Evolutionary conservation across 2,329 filamentous ascomycete genomes (phyloP).

Genomic region (Stromatinia cepivora): DNA sequence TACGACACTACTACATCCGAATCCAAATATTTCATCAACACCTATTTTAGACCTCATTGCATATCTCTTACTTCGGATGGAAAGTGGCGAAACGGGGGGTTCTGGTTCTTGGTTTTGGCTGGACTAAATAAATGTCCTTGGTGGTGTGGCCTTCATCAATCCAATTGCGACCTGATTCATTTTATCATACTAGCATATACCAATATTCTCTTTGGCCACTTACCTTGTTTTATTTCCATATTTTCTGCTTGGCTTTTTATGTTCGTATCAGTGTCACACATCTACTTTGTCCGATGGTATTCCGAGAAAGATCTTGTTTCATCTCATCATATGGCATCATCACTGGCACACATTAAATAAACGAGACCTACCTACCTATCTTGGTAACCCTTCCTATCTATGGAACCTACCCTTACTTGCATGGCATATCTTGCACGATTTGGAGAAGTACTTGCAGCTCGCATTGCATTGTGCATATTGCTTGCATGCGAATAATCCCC

Average conservation of each 20-base stretch:
- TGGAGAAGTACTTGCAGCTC: slow-evolving; percentile 6
- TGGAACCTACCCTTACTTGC: slow-evolving; percentile 5
- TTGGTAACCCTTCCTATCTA: not conserved
- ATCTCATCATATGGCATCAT: slow-evolving; percentile 15
- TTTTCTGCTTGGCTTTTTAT: slow-evolving; percentile 8
- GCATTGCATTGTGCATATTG: slow-evolving; percentile 16
- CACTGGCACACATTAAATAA: slow-evolving; percentile 13
- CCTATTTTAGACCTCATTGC: slow-evolving; percentile 14
- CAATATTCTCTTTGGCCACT: slow-evolving; percentile 15
- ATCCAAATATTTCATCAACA: slow-evolving; percentile 3
- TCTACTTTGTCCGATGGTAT: slow-evolving; percentile 8
- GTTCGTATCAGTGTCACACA: slow-evolving; percentile 14
- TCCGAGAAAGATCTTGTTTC: slow-evolving; percentile 8
- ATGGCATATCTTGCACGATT: slow-evolving; percentile 20
- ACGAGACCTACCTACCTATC: not conserved
- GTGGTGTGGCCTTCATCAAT: slow-evolving; percentile 16
- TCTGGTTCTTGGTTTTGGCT: slow-evolving; percentile 6
- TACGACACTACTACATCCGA: slow-evolving; percentile 11
- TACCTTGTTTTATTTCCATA: slow-evolving; percentile 9
- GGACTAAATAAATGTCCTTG: slow-evolving; percentile 14
- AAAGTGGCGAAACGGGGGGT: slow-evolving; percentile 9
- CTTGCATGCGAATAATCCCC: slow-evolving; percentile 13
- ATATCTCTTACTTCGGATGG: slow-evolving; percentile 5
- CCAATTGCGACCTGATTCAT: slow-evolving; percentile 8
- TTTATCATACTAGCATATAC: slow-evolving; percentile 23